These are phyloP conservation scores for Verticillium nonalfalfae DNA, from an alignment of 2,329 filamentous ascomycete genomes.

Conservation along the genomic window DNA sequence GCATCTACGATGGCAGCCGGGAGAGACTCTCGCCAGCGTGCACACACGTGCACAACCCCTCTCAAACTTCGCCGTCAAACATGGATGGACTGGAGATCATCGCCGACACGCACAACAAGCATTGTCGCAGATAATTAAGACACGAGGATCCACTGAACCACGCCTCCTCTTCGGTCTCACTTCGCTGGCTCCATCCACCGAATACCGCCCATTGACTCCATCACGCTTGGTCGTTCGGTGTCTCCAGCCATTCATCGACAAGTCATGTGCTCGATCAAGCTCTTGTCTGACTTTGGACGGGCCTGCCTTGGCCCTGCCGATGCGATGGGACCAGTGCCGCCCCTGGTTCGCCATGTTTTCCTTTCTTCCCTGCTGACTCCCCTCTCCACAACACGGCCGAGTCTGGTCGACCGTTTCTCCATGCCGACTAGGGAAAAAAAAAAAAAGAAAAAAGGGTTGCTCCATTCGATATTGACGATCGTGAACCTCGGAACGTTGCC, in stretches of 20 bases:
- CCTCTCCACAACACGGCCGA: not conserved
- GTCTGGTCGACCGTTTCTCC: not conserved
- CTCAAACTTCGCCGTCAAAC: too few relatives aligned
- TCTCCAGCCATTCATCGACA: not conserved
- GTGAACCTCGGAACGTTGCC: too few relatives aligned
- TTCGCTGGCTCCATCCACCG: not conserved
- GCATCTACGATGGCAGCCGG: too few relatives aligned
- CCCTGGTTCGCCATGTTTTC: not conserved
- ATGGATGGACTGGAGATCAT: too few relatives aligned
- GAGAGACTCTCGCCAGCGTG: too few relatives aligned
- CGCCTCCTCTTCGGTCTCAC: not conserved
- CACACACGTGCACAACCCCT: too few relatives aligned
- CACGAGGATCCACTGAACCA: too few relatives aligned
- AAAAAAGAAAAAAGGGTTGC: not conserved
- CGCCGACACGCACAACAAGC: too few relatives aligned
- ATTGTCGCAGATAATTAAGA: too few relatives aligned
- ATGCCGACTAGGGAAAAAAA: too few relatives aligned
- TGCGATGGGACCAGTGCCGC: not conserved
- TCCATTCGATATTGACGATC: not conserved
- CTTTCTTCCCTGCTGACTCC: not conserved
- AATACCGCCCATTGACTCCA: not conserved
- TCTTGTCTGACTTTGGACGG: not conserved
- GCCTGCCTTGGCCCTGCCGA: not conserved
- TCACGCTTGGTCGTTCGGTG: not conserved
- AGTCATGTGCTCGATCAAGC: not conserved